These are phyloP conservation scores for Talaromyces albobiverticillius DNA, from an alignment of 2,329 filamentous ascomycete species.

Conservation along the genomic window DNA sequence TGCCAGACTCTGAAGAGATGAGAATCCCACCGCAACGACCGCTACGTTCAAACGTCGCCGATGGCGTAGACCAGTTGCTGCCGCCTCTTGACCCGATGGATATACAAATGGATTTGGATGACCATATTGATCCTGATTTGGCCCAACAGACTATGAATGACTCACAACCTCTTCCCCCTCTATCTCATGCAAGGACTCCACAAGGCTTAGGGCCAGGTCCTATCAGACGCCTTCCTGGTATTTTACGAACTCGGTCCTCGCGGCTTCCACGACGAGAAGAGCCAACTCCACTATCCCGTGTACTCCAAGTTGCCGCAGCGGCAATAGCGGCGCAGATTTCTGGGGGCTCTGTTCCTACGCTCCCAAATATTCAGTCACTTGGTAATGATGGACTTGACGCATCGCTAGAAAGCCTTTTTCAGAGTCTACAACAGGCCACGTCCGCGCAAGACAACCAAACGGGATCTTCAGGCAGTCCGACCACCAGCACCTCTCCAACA, in stretches of 20 bases:
- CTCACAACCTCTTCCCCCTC: conserved; percentile 3
- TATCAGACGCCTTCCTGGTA: conserved; percentile 38
- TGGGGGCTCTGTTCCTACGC: conserved; percentile 55
- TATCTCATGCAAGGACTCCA: conserved; percentile 21
- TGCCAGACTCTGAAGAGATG: conserved; percentile 22
- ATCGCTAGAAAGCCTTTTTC: conserved; percentile 61
- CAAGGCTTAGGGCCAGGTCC: conserved; percentile 29
- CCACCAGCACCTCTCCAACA: conserved; percentile 34
- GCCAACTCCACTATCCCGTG: conserved; percentile 60
- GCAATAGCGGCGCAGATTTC: conserved; percentile 64
- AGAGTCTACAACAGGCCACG: conserved; percentile 61
- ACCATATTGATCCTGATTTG: conserved; percentile 41
- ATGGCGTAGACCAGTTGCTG: conserved; percentile 32
- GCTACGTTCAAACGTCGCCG: conserved; percentile 26
- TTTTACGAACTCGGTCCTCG: conserved; percentile 53
- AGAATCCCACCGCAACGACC: conserved; percentile 29
- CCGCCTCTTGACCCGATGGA: conserved; percentile 38
- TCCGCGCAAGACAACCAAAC: conserved; percentile 50
- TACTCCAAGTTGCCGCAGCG: conserved; percentile 62
- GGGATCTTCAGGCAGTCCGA: conserved; percentile 32
- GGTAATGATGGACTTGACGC: conserved; percentile 58
- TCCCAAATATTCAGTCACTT: conserved; percentile 55
- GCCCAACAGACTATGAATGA: conserved; percentile 37
- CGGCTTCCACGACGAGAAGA: conserved; percentile 56
- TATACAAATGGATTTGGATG: conserved; percentile 39